Base-by-base conservation (phyloP, 257 asterid genomes). In the Oldenlandia corymbosa region DNA sequence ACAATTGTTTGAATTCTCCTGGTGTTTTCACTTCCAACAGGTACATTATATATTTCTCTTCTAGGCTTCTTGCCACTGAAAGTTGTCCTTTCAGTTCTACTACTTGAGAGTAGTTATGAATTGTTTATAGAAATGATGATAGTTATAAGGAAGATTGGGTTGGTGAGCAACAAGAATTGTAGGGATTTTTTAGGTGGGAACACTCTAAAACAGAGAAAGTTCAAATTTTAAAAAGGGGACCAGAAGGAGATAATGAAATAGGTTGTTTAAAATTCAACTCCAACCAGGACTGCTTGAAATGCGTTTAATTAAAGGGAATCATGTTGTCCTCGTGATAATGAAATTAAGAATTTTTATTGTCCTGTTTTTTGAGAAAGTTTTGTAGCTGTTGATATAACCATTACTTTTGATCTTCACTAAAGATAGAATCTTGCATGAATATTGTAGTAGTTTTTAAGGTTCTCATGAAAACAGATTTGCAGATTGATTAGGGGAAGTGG, bases 41-140 rank as follows among this genome's bases (percentile, higher is more conserved):
- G 86, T 80, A 61, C 2, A 23, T 10, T 59, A 76, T 53, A 14
- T 46, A 50, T 42, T n/a, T n/a, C n/a, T n/a, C n/a, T n/a, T n/a
- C n/a, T n/a, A n/a, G n/a, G n/a, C n/a, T n/a, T n/a, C n/a, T n/a
- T n/a, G n/a, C n/a, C n/a, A n/a, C n/a, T n/a, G n/a, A n/a, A n/a
- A n/a, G n/a, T n/a, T n/a, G n/a, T n/a, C n/a, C n/a, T n/a, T n/a
- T n/a, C n/a, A n/a, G n/a, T n/a, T n/a, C n/a, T n/a, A n/a, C n/a
- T n/a, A n/a, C n/a, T n/a, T n/a, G n/a, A n/a, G n/a, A n/a, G n/a
- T n/a, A n/a, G n/a, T n/a, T n/a, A n/a, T n/a, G n/a, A n/a, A n/a
- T n/a, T n/a, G n/a, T n/a, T n/a, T n/a, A n/a, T n/a, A n/a, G n/a
- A n/a, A n/a, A n/a, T n/a, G n/a, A n/a, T n/a, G n/a, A n/a, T n/a